These are phyloP conservation scores for Aegilops sharonensis DNA, from an alignment of 176 grass and related monocot species.

Conservation along the genomic window DNA sequence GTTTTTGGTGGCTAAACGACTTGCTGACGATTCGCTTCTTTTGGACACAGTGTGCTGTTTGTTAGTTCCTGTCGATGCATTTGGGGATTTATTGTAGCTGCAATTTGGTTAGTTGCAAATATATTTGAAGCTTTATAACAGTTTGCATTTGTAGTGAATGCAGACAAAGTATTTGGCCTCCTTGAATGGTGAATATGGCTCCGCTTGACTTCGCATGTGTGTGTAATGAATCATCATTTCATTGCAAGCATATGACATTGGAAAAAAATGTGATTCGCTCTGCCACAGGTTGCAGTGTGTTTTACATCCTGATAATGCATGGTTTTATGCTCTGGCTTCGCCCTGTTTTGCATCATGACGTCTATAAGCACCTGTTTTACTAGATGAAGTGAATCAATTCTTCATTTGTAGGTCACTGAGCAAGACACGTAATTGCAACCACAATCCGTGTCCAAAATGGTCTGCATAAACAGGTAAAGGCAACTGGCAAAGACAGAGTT, in stretches of 20 bases:
- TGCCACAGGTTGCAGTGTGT: background rate
- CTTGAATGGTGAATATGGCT: background rate
- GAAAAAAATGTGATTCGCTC: background rate
- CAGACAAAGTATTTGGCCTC: slow-evolving; percentile 5
- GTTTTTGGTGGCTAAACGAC: slow-evolving; percentile 8
- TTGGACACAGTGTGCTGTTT: background rate
- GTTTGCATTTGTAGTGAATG: slow-evolving; percentile 12
- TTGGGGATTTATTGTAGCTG: slow-evolving; percentile 10
- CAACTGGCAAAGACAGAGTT: no score
- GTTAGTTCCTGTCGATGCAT: slow-evolving; percentile 12
- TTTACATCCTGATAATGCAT: background rate
- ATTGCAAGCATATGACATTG: no score
- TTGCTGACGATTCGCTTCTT: background rate
- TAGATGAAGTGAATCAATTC: slow-evolving; percentile 24
- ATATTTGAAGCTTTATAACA: slow-evolving; percentile 18
- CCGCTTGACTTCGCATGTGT: background rate
- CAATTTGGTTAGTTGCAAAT: slow-evolving; percentile 19
- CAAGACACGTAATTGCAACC: slow-evolving; percentile 68
- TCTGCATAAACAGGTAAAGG: slow-evolving; percentile 62
- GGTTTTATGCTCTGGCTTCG: slow-evolving; percentile 12
- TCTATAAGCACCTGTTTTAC: background rate
- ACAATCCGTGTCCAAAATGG: slow-evolving; percentile 57
- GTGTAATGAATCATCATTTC: background rate
- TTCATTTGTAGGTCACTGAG: slow-evolving; percentile 57
- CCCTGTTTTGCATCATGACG: background rate